Evolutionary conservation across 1,139 yeast genomes (phyloP), one percentile per base, ranked within the genome.

Genomic region (Pichia kudriavzevii): DNA sequence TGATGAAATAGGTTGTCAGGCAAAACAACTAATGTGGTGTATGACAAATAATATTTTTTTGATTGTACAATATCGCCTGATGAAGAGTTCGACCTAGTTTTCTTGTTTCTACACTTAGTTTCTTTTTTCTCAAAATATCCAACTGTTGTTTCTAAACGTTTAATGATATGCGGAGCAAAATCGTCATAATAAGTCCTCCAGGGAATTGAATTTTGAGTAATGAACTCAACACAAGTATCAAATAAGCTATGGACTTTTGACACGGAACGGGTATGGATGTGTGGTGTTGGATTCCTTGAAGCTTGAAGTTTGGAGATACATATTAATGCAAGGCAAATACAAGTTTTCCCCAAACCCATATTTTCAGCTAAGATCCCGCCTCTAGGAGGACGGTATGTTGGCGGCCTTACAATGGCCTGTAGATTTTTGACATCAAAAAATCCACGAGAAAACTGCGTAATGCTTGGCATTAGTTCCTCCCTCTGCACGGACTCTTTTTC

Each of bases 361-460:
- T 77, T 78, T 45, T 79, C 88, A 0, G 84, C 84, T 10, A 79
- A 56, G 2, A 79, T 75, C 0, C 87, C 88, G 12, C 87, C 87
- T 43, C 68, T 55, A 0, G 82, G 77, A 4, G 72, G 57, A 15
- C 48, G 44, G 46, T 64, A 72, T 3, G 55, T 42, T 17, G 63
- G 67, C 0, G 80, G 75, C 3, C 49, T 40, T 2, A 26, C 18
- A 22, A 47, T 53, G 18, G 70, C 53, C 4, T 45, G 42, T 25
- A 60, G 45, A 1, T 45, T 48, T 4, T 52, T 40, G 1, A 63
- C 41, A 46, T 74, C 67, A 41, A 64, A 60, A 41, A 53, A 59
- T 6, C 40, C 35, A 3, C 35, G 19, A 3, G 23, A 7, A 2
- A 71, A 30, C 24, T 48, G 28, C 1, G 67, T 48, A 23, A 70